A percentile compares a stretch with the other conserved stretches of the same genome.
phyloP scores from a whole-genome alignment of 192 early-diverging fungal genomes.

The Rhizoclosmatium sp. region DNA sequence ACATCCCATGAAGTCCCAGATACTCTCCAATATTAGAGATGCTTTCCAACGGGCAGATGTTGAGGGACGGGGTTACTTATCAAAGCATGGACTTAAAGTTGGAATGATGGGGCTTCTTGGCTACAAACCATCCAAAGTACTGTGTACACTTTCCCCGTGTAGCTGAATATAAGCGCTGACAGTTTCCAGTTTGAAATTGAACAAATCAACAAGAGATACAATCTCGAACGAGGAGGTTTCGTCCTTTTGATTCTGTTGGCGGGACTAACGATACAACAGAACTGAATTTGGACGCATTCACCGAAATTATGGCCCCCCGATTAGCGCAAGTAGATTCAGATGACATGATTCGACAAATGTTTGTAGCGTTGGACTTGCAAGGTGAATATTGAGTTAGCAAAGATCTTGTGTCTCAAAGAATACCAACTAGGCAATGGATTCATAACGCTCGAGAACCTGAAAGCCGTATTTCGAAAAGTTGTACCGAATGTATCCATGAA shows the following conservation, averaged over 20 bases:
- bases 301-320: constrained; percentile 25
- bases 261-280: constrained; percentile 11
- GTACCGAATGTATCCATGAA: constrained; percentile 25
- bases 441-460: constrained; percentile 35
- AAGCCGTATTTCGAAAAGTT: constrained; percentile 1
- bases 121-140: constrained; percentile 49
- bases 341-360: constrained; percentile 42
- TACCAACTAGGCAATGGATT: constrained; percentile 42
- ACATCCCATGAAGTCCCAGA: constrained; percentile 12
- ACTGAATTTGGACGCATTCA: constrained; percentile 41
- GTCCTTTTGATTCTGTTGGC: neutral
- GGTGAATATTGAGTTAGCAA: constrained; percentile 16
- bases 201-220: neutral
- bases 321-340: constrained; percentile 18
- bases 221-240: constrained; percentile 21
- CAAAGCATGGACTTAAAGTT: constrained; percentile 39
- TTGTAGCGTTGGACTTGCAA: constrained; percentile 38
- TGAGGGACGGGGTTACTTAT: constrained; percentile 41
- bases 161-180: neutral
- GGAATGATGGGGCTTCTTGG: constrained; percentile 48
- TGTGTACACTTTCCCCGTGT: no score
- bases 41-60: constrained; percentile 40
- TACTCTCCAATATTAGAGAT: constrained; percentile 14
- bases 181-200: constrained; percentile 29
- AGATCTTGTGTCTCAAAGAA: neutral